These are phyloP conservation scores for Epichloe sylvatica DNA, from an alignment of 2,329 filamentous ascomycete genomes.

Conservation along the genomic window DNA sequence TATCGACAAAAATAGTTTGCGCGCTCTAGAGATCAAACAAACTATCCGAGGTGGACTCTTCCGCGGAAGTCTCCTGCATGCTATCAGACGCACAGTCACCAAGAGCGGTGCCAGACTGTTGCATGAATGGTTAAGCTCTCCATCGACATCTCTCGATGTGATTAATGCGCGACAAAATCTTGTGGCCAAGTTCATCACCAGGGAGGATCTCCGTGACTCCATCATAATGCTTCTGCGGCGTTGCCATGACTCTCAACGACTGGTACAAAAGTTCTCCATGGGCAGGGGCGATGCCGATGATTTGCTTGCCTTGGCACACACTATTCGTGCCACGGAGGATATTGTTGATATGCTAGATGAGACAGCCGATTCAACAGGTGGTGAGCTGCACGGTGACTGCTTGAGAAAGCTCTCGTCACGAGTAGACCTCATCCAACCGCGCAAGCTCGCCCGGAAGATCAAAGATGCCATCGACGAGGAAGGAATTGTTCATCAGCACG, in stretches of 20 bases:
- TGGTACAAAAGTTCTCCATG: conserved; percentile 88
- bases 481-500: conserved; percentile 67
- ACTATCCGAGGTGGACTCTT: conserved; percentile 70
- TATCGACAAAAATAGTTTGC: conserved; percentile 84
- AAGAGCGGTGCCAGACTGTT: conserved; percentile 80
- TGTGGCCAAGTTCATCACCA: conserved; percentile 57
- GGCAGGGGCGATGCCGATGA: conserved; percentile 88
- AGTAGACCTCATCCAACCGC: conserved; percentile 53
- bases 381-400: conserved; percentile 16
- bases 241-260: conserved; percentile 73
- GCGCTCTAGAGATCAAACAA: conserved; percentile 75
- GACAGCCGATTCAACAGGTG: conserved; percentile 5
- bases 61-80: conserved; percentile 76
- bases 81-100: conserved; percentile 78
- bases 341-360: conserved; percentile 38
- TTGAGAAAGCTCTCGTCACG: conserved; percentile 36
- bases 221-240: conserved; percentile 54
- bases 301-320: conserved; percentile 67
- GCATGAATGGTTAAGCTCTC: conserved; percentile 73
- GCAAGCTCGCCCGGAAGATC: conserved; percentile 57
- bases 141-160: conserved; percentile 69
- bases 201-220: conserved; percentile 57
- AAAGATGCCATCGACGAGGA: conserved; percentile 80
- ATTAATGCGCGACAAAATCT: conserved; percentile 74
- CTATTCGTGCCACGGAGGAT: conserved; percentile 59